phyloP scores from a whole-genome alignment of 345 rosid species.

The Mercurialis annua region DNA sequence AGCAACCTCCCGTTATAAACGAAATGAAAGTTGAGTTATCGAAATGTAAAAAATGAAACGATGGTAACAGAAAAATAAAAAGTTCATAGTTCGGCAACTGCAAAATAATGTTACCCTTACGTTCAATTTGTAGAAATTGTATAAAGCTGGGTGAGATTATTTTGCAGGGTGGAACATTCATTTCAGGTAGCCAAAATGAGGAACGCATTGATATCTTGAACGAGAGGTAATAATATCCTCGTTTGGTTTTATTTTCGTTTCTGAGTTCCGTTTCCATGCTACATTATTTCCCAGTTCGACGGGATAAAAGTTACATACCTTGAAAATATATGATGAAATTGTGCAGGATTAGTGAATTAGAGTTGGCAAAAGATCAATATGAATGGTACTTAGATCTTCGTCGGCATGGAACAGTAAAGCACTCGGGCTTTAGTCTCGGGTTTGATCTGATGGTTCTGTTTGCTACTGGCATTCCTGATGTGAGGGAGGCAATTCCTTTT shows the following conservation, averaged over 20 bases:
- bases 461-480: slow-evolving; percentile 63
- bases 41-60: no score
- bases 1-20: not conserved
- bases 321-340: no score
- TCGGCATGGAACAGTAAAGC: slow-evolving; percentile 71
- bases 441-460: slow-evolving; percentile 75
- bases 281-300: no score
- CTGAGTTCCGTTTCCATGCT: not conserved
- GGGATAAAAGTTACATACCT: no score
- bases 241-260: no score
- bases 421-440: slow-evolving; percentile 66
- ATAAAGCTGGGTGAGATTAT: no score
- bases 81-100: no score
- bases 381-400: slow-evolving; percentile 86
- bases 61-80: no score
- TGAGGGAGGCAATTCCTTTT: slow-evolving; percentile 80
- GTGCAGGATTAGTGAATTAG: slow-evolving; percentile 55
- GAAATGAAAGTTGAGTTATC: no score
- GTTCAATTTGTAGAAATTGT: no score
- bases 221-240: slow-evolving; percentile 52
- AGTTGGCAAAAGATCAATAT: slow-evolving; percentile 47
- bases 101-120: no score
- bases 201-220: slow-evolving; percentile 53
- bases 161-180: slow-evolving; percentile 64
- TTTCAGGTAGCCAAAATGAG: slow-evolving; percentile 80